phyloP scores from a whole-genome alignment of 495 filamentous ascomycete genomes.

The Halenospora varia region DNA sequence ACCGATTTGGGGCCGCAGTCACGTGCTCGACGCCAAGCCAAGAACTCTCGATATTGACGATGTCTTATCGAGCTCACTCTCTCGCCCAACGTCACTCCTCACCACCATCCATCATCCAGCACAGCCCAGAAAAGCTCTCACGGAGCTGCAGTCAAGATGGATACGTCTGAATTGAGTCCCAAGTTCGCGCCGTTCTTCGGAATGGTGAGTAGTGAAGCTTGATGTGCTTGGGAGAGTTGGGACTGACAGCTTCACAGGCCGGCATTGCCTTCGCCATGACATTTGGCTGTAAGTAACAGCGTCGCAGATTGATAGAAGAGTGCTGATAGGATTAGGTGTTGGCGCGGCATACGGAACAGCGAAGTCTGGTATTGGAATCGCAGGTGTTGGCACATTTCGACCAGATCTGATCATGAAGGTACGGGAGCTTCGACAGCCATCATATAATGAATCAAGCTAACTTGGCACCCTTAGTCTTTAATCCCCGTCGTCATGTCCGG shows the following conservation, averaged over 20 bases:
- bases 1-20: neutral
- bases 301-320: slow-evolving; percentile 15
- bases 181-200: slow-evolving; percentile 97
- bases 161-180: slow-evolving; percentile 48
- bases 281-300: slow-evolving; percentile 73
- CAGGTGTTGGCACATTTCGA: slow-evolving; percentile 88
- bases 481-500: slow-evolving; percentile 99
- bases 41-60: slow-evolving; percentile 5
- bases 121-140: neutral
- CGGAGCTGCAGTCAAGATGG: slow-evolving; percentile 18
- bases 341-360: slow-evolving; percentile 97
- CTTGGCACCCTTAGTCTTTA: slow-evolving; percentile 56
- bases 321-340: slow-evolving; percentile 51
- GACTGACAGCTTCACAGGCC: slow-evolving; percentile 53
- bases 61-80: slow-evolving; percentile 13
- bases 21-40: neutral
- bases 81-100: neutral
- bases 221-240: neutral
- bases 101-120: neutral
- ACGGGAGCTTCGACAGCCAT: slow-evolving; percentile 19
- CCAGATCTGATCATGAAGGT: slow-evolving; percentile 99
- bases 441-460: slow-evolving; percentile 13
- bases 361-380: slow-evolving; percentile 94
- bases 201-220: slow-evolving; percentile 62
- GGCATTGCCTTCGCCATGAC: slow-evolving; percentile 92